These are phyloP conservation scores for Tricholoma flavovirens DNA, from an alignment of 768 basidiomycete genomes.

Conservation along the genomic window DNA sequence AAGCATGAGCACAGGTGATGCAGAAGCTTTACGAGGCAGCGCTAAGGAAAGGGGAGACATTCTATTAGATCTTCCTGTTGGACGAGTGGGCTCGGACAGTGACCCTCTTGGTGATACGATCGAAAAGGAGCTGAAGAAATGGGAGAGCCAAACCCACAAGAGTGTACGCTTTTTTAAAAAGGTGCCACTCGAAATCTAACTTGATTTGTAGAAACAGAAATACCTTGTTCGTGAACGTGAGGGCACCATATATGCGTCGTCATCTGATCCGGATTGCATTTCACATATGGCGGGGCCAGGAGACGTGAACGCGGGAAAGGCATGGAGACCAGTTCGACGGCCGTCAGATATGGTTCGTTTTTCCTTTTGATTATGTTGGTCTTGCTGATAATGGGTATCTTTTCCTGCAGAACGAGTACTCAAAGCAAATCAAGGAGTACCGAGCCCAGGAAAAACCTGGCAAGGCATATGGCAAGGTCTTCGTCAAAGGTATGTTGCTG, in stretches of 20 bases:
- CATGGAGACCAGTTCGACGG: conserved; percentile 83
- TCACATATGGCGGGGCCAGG: conserved; percentile 70
- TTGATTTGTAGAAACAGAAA: conserved; percentile 38
- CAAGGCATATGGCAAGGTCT: conserved; percentile 88
- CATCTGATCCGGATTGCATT: conserved; percentile 66
- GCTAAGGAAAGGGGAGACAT: conserved; percentile 30
- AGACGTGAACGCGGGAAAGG: conserved; percentile 74
- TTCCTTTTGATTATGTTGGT: not conserved
- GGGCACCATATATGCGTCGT: conserved; percentile 74
- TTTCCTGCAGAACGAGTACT: conserved; percentile 75
- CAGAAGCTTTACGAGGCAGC: conserved; percentile 36
- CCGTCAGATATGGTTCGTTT: conserved; percentile 88
- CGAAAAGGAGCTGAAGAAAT: conserved; percentile 63
- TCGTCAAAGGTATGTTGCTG: conserved; percentile 70
- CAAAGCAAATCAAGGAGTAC: conserved; percentile 82
- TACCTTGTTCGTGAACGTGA: conserved; percentile 81
- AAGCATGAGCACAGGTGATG: conserved; percentile 78
- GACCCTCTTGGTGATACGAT: conserved; percentile 65
- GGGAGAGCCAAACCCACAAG: conserved; percentile 39
- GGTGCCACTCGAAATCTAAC: not conserved
- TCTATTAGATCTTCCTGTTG: conserved; percentile 33
- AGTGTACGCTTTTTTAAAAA: conserved; percentile 29
- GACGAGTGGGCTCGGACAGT: conserved; percentile 29
- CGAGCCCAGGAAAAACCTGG: conserved; percentile 70
- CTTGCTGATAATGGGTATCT: not conserved